Percentiles rank a stretch among this genome's conserved stretches.
Evolutionary conservation across 2,329 filamentous ascomycete species (phyloP).

Genomic region (Cladophialophora carrionii): DNA sequence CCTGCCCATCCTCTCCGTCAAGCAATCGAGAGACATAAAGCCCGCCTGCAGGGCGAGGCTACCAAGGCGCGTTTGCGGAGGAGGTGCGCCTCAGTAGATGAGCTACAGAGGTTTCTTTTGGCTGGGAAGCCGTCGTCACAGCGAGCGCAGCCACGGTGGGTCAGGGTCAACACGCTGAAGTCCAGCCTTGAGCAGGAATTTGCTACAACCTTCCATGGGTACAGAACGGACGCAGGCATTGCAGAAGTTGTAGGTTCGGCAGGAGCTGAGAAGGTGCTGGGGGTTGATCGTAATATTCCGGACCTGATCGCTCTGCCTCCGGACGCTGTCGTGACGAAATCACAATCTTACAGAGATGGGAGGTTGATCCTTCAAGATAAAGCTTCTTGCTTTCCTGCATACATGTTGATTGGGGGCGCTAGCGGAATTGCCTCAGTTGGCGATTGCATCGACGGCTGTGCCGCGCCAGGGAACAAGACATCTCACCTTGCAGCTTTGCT

Average conservation of each 20-base stretch:
- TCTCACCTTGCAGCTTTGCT: slow-evolving; percentile 85
- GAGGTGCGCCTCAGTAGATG: slow-evolving; percentile 69
- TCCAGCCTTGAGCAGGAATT: slow-evolving; percentile 72
- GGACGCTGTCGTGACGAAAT: slow-evolving; percentile 71
- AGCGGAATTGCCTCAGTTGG: slow-evolving; percentile 55
- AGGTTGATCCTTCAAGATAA: slow-evolving; percentile 92
- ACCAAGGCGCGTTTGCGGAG: slow-evolving; percentile 75
- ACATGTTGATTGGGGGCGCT: slow-evolving; percentile 70
- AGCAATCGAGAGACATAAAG: slow-evolving; percentile 78
- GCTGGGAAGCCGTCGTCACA: slow-evolving; percentile 45
- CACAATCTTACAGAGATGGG: slow-evolving; percentile 72
- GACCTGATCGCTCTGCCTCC: slow-evolving; percentile 79
- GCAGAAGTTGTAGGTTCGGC: slow-evolving; percentile 56
- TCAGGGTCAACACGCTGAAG: slow-evolving; percentile 80
- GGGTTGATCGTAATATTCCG: slow-evolving; percentile 79
- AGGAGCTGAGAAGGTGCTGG: slow-evolving; percentile 52
- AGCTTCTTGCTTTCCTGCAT: slow-evolving; percentile 94
- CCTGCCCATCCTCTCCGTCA: slow-evolving; percentile 75
- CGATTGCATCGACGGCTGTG: slow-evolving; percentile 87
- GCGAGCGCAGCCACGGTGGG: slow-evolving; percentile 78
- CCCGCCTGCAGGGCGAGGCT: slow-evolving; percentile 77
- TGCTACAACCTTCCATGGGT: slow-evolving; percentile 71
- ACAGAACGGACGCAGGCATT: slow-evolving; percentile 59
- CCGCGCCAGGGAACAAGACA: slow-evolving; percentile 96
- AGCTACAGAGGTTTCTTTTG: slow-evolving; percentile 54